These are phyloP conservation scores for Echeveria elegans DNA, from an alignment of 164 flowering plant genomes.

Conservation along the genomic window DNA sequence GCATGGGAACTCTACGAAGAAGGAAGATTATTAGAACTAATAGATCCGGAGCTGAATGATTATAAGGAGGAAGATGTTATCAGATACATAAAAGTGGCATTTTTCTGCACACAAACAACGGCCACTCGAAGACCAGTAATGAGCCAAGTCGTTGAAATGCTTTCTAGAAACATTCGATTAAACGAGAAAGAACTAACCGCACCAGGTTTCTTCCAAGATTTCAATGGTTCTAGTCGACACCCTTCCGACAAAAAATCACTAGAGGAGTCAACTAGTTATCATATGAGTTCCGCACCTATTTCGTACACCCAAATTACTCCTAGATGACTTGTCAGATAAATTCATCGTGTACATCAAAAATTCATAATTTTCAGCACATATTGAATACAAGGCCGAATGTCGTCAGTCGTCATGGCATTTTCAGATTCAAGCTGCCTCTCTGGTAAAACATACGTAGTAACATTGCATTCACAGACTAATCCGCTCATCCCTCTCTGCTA, in stretches of 20 bases:
- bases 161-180: conserved; percentile 42
- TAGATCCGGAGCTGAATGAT: conserved; percentile 48
- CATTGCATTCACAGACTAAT: too few species aligned
- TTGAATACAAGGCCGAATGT: too few species aligned
- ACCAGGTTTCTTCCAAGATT: conserved; percentile 51
- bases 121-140: conserved; percentile 19
- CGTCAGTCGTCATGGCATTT: too few species aligned
- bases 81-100: conserved; percentile 21
- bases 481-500: too few species aligned
- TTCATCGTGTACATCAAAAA: not conserved
- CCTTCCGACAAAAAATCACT: conserved; percentile 20
- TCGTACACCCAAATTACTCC: conserved; percentile 43
- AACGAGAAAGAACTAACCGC: conserved; percentile 56
- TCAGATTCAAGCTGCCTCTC: too few species aligned
- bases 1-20: conserved; percentile 66
- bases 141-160: conserved; percentile 10
- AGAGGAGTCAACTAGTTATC: conserved; percentile 17
- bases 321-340: conserved; percentile 21
- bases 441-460: too few species aligned
- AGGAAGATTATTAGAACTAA: conserved; percentile 47
- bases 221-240: conserved; percentile 7
- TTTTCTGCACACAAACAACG: conserved; percentile 72
- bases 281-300: conserved; percentile 31
- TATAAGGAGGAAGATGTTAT: conserved; percentile 50
- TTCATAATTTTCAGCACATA: not conserved